These are phyloP conservation scores for Escovopsis sp. DNA, from an alignment of 2,329 filamentous ascomycete species.

Conservation along the genomic window DNA sequence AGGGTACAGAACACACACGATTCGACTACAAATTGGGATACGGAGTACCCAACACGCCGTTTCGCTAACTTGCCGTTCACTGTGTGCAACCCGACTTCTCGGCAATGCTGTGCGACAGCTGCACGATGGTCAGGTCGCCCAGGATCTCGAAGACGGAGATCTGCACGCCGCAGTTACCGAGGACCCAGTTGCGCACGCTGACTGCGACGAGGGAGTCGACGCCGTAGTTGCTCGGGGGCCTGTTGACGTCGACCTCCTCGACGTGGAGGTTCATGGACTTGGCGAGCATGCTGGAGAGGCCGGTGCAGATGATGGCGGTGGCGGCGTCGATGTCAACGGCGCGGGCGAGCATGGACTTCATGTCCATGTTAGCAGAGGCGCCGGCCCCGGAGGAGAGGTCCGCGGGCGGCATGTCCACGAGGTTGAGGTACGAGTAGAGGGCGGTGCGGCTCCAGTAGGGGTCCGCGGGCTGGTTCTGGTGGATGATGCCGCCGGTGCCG, in stretches of 20 bases:
- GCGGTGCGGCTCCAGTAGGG: constrained; percentile 38
- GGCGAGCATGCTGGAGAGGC: constrained; percentile 25
- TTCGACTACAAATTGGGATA: no score
- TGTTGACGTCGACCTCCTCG: constrained; percentile 27
- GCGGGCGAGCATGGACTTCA: constrained; percentile 19
- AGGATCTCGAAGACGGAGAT: constrained; percentile 33
- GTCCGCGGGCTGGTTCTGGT: constrained; percentile 35
- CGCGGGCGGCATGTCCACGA: constrained; percentile 27
- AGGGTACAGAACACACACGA: no score
- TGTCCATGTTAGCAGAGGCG: constrained; percentile 8
- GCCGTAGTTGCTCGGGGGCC: constrained; percentile 29
- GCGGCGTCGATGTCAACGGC: constrained; percentile 15
- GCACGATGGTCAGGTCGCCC: constrained; percentile 24
- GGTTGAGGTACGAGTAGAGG: constrained; percentile 31
- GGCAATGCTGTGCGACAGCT: constrained; percentile 22
- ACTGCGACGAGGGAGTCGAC: constrained; percentile 38
- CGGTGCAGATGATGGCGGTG: constrained; percentile 18
- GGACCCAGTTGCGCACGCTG: constrained; percentile 36
- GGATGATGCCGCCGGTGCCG: constrained; percentile 37
- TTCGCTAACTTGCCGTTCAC: neutral
- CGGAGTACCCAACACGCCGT: no score
- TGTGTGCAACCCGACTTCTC: constrained; percentile 15
- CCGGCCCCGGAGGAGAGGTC: constrained; percentile 10
- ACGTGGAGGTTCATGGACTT: constrained; percentile 29
- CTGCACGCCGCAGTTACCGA: constrained; percentile 26